phyloP scores from a whole-genome alignment of 2,329 filamentous ascomycete genomes.

The Lecanicillium sp. region DNA sequence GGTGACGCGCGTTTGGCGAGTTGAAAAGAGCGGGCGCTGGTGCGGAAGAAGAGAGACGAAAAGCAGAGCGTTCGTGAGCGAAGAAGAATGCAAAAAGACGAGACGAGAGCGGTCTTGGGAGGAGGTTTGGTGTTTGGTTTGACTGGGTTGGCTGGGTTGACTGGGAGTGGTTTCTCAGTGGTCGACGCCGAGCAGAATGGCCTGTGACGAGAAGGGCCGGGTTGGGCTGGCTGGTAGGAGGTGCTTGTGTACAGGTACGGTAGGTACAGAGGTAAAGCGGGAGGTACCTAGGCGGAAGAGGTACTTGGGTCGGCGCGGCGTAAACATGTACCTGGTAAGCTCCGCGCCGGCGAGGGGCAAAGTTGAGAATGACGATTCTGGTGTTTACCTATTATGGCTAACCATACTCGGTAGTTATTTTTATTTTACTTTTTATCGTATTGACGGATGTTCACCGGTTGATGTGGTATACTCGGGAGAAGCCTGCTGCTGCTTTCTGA shows the following conservation, averaged over 20 bases:
- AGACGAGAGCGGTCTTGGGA: conserved; percentile 3
- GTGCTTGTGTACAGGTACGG: background rate
- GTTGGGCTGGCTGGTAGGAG: background rate
- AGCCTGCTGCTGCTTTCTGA: too few relatives aligned
- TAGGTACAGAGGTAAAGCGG: too few relatives aligned
- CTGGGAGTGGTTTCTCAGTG: background rate
- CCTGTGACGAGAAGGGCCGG: conserved; percentile 2
- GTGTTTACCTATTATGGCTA: too few relatives aligned
- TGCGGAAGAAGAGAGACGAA: background rate
- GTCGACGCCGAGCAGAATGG: background rate
- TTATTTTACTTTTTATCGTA: too few relatives aligned
- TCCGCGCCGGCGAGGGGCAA: too few relatives aligned
- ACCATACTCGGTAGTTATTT: too few relatives aligned
- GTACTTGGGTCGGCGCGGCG: too few relatives aligned
- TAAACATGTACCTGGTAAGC: too few relatives aligned
- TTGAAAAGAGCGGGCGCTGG: background rate
- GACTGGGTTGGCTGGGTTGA: conserved; percentile 8
- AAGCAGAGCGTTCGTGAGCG: background rate
- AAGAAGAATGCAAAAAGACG: background rate
- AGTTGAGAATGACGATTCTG: too few relatives aligned
- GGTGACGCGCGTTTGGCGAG: background rate
- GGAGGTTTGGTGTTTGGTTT: conserved; percentile 8
- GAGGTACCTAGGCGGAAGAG: too few relatives aligned
- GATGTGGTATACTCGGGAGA: too few relatives aligned
- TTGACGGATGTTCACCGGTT: too few relatives aligned